Percentiles rank a stretch among this genome's conserved stretches.
phyloP scores from a whole-genome alignment of 2,329 filamentous ascomycete genomes.

The Talaromyces sp. region DNA sequence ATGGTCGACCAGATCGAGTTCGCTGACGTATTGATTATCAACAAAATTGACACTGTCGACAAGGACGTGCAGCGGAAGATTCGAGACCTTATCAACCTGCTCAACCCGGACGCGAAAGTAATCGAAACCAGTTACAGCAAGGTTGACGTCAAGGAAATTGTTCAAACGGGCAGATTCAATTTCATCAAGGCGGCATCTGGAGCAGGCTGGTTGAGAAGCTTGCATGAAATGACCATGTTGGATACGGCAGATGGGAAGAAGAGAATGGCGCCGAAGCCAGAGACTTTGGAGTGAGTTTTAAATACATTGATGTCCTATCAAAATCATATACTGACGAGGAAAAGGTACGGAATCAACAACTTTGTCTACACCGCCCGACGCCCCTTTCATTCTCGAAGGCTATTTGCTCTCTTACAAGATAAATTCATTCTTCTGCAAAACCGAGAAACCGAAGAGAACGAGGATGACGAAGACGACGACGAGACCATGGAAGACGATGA shows the following conservation, averaged over 20 bases:
- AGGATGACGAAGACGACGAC: conserved; percentile 23
- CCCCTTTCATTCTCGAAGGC: conserved; percentile 43
- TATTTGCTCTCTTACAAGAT: conserved; percentile 40
- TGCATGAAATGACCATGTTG: conserved; percentile 63
- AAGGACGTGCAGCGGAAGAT: conserved; percentile 45
- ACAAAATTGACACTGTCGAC: conserved; percentile 63
- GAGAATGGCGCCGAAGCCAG: conserved; percentile 61
- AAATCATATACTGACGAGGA: not conserved
- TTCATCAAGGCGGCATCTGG: conserved; percentile 61
- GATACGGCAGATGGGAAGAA: conserved; percentile 54
- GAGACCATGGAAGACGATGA: conserved; percentile 16
- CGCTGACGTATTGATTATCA: conserved; percentile 67
- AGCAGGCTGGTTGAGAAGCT: conserved; percentile 65
- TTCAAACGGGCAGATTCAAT: conserved; percentile 63
- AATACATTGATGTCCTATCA: not conserved
- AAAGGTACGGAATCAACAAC: conserved; percentile 62
- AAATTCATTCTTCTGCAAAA: conserved; percentile 43
- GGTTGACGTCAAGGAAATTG: conserved; percentile 58
- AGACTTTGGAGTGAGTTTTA: conserved; percentile 59
- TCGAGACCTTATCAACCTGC: conserved; percentile 51
- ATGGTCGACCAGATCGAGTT: conserved; percentile 78
- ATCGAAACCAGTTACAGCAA: conserved; percentile 57
- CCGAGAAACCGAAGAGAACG: conserved; percentile 24
- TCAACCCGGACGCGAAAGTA: conserved; percentile 65
- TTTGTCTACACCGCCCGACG: conserved; percentile 63